Percentiles rank a stretch among this genome's conserved stretches.
Conservation (phyloP, 2,329 filamentous ascomycete species). For the Falciphora oryzae region DNA sequence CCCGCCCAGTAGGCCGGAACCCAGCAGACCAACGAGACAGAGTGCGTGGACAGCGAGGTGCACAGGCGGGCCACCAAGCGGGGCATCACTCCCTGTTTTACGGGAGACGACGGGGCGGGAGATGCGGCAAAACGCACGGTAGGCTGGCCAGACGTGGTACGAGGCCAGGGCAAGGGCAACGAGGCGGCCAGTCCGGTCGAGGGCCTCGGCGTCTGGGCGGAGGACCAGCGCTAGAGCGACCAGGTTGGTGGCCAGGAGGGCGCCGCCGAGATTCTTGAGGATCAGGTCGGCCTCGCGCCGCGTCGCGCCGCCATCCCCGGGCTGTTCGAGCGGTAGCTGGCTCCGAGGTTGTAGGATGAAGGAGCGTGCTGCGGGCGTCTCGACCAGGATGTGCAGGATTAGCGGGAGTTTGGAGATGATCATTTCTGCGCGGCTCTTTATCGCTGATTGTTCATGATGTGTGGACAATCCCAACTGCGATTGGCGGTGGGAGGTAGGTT, state of each 20-base stretch:
- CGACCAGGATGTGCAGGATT: constrained; percentile 15
- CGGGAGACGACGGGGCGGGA: constrained; percentile 4
- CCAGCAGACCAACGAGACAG: constrained; percentile 31
- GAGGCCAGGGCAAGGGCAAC: constrained; percentile 36
- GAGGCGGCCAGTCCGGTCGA: constrained; percentile 27
- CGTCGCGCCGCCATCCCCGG: constrained; percentile 29
- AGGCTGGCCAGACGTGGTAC: constrained; percentile 44
- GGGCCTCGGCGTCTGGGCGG: constrained; percentile 24
- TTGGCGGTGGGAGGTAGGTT: too few relatives aligned
- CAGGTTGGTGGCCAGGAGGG: constrained; percentile 40
- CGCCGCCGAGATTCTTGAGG: constrained; percentile 40
- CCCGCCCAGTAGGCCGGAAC: constrained; percentile 16
- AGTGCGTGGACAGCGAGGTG: constrained; percentile 38
- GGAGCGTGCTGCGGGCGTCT: constrained; percentile 32
- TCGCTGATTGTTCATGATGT: constrained; percentile 14
- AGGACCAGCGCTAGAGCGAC: constrained; percentile 32
- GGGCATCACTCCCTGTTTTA: not conserved
- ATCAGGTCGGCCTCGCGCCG: constrained; percentile 37
- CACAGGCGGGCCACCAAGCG: constrained; percentile 39
- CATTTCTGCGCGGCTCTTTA: constrained; percentile 17
- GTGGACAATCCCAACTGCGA: too few relatives aligned
- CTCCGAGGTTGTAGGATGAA: constrained; percentile 37
- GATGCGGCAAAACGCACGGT: constrained; percentile 35
- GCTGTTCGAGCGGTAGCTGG: constrained; percentile 29
- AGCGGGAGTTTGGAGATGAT: constrained; percentile 12